Evolutionary conservation across 2,329 filamentous ascomycete genomes (phyloP), one percentile per base, ranked within the genome.

Genomic region (Neonectria ditissima): DNA sequence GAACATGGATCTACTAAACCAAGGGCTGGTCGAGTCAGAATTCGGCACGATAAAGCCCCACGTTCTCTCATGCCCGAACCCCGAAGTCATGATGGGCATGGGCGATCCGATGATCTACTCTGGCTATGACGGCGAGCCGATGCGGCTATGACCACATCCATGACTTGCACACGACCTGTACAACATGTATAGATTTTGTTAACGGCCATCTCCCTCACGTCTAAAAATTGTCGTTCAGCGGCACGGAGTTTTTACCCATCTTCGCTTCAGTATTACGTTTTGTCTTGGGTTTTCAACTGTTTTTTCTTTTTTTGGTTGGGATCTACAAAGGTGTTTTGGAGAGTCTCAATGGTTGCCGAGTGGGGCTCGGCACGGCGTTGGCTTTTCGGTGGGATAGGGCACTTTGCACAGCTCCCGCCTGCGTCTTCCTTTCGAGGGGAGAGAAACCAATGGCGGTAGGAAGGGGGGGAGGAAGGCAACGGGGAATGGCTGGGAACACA

Each of bases 61-160:
- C 59, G 80, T 85, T 47, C 77, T 87, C 45, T 82, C 82, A 39
- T 84, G 83, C 68, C 77, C 82, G 44, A 84, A 86, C 55, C 80
- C 83, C 1, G 84, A 86, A 47, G 83, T 84, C 8, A 88, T 88
- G 85, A 79, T 87, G 73, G 83, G 85, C 18, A 82, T 86, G 71
- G 82, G 81, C 18, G 86, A 88, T 65, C 85, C 86, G 1, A 87
- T 87, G 85, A 87, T 88, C 59, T 88, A 83, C 69, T 79, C 82
- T 3, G 83, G 83, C 47, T 86, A 82, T 70, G 83, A 85, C 61
- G 78, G 77, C 60, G 83, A 84, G 52, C 65, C 74, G 20, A 76
- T 84, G 73, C 74, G 80, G 64, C 72, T 83, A 48, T 83, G 68
- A 77, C n/a, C 47, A 54, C 44, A 48, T 13, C 16, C 50, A 67